Evolutionary conservation across 2,329 filamentous ascomycete genomes (phyloP).

Genomic region (Fusarium secorum): DNA sequence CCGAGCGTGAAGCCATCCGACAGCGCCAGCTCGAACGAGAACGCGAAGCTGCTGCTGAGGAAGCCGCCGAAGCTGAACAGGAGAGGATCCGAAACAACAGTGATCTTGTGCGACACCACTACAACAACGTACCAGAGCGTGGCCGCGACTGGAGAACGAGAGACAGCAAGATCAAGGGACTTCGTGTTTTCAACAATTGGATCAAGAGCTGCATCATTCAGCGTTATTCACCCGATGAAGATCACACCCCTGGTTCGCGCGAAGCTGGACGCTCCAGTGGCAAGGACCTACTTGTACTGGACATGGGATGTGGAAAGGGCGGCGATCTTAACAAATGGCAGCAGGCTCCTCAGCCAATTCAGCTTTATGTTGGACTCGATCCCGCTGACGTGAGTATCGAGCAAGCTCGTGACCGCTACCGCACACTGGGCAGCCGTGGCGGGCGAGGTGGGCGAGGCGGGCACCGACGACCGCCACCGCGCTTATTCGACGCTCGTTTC

Average conservation of each 20-base stretch:
- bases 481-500: constrained; percentile 86
- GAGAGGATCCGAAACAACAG: constrained; percentile 65
- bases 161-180: constrained; percentile 92
- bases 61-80: constrained; percentile 49
- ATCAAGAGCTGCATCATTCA: constrained; percentile 97
- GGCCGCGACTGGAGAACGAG: constrained; percentile 95
- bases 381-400: constrained; percentile 91
- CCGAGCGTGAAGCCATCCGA: constrained; percentile 73
- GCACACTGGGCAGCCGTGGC: constrained; percentile 70
- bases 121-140: constrained; percentile 93
- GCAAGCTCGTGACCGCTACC: constrained; percentile 86
- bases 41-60: constrained; percentile 50
- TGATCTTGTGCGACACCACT: constrained; percentile 90
- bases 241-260: constrained; percentile 69
- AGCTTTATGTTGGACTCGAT: constrained; percentile 92
- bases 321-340: constrained; percentile 97
- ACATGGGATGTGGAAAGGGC: constrained; percentile 96
- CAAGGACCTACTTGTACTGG: constrained; percentile 79
- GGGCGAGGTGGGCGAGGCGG: constrained; percentile 63
- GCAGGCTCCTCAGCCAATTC: constrained; percentile 87
- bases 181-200: constrained; percentile 98
- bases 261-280: constrained; percentile 60
- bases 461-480: constrained; percentile 57
- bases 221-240: constrained; percentile 87
- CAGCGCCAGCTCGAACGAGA: constrained; percentile 67